Percentiles rank a stretch among this genome's conserved stretches.
Evolutionary conservation across 371 early-diverging fungal genomes (phyloP).

Genomic region (Batkoa obscura): DNA sequence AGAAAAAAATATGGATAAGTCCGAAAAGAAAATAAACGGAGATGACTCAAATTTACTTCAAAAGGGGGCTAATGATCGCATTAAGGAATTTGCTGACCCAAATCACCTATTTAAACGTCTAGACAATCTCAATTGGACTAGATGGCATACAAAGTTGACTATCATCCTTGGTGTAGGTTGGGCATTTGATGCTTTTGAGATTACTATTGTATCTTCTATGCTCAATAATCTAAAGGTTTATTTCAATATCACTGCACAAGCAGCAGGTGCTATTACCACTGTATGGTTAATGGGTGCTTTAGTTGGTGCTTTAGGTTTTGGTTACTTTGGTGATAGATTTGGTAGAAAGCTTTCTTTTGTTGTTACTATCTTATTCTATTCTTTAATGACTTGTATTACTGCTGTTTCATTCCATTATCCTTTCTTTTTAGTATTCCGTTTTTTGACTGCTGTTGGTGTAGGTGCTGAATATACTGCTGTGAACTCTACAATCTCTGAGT

Average conservation of each 20-base stretch:
- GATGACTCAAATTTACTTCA: too few relatives aligned
- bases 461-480: conserved; percentile 8
- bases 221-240: conserved; percentile 5
- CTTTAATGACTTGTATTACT: conserved; percentile 4
- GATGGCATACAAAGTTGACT: conserved; percentile 6
- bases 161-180: conserved; percentile 6
- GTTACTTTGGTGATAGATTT: conserved; percentile 6
- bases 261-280: neutral
- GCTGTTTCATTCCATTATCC: conserved; percentile 1
- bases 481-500: conserved; percentile 4
- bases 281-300: conserved; percentile 7
- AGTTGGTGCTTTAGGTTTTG: conserved; percentile 6
- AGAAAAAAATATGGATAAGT: too few relatives aligned
- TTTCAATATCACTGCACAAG: neutral
- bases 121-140: neutral
- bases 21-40: too few relatives aligned
- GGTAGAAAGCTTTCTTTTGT: conserved; percentile 6
- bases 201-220: conserved; percentile 6
- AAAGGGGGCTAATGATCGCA: too few relatives aligned
- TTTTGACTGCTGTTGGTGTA: conserved; percentile 7
- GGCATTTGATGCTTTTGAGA: conserved; percentile 10
- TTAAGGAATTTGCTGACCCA: too few relatives aligned
- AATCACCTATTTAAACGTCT: conserved; percentile 2
- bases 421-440: conserved; percentile 7
- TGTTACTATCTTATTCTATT: conserved; percentile 1